These are phyloP conservation scores for Pseudocercospora fuligena DNA, from an alignment of 2,329 filamentous ascomycete species.

Conservation along the genomic window DNA sequence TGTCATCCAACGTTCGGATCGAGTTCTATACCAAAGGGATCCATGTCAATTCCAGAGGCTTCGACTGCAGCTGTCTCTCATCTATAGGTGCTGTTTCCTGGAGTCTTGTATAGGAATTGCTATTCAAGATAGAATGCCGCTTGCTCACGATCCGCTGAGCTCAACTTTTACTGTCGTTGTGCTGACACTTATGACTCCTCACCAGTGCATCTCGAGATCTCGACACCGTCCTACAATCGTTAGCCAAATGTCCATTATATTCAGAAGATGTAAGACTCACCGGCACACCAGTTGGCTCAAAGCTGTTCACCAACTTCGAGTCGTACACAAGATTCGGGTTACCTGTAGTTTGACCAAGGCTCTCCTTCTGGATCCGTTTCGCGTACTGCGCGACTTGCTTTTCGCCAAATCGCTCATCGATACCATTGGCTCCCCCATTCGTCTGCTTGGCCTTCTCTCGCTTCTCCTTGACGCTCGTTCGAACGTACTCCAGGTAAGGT, in stretches of 20 bases:
- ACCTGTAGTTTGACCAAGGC: slow-evolving; percentile 52
- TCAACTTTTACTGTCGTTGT: neutral
- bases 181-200: slow-evolving; percentile 22
- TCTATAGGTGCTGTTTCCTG: too few relatives aligned
- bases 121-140: neutral
- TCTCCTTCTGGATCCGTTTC: slow-evolving; percentile 53
- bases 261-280: slow-evolving; percentile 51
- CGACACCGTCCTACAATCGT: slow-evolving; percentile 65
- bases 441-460: slow-evolving; percentile 44
- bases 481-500: slow-evolving; percentile 71
- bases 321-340: slow-evolving; percentile 70
- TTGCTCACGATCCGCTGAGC: neutral
- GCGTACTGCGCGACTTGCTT: slow-evolving; percentile 55
- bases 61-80: neutral
- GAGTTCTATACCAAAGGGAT: neutral
- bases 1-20: neutral
- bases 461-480: slow-evolving; percentile 68
- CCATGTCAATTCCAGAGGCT: neutral
- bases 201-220: slow-evolving; percentile 65
- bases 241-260: neutral
- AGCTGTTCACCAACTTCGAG: slow-evolving; percentile 67
- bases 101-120: neutral
- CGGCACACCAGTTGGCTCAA: slow-evolving; percentile 69
- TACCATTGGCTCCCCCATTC: slow-evolving; percentile 35
- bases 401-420: slow-evolving; percentile 50